Evolutionary conservation across 2,329 filamentous ascomycete genomes (phyloP), one percentile per base, ranked within the genome.

Genomic region (Didymella sp.): DNA sequence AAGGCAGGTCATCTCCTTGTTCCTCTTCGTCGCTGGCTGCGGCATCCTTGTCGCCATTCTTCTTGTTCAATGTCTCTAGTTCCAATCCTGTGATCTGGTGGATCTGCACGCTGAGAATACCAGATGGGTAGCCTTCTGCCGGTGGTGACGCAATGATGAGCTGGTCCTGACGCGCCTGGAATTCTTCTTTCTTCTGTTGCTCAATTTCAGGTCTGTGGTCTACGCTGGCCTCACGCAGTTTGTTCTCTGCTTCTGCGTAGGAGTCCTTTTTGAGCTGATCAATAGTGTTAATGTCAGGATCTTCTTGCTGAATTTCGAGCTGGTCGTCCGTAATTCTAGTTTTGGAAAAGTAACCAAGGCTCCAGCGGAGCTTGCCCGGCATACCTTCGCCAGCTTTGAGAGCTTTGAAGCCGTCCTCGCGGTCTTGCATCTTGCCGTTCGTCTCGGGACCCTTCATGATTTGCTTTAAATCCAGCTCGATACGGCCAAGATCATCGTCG

Each of bases 41-140:
- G 1, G 81, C 79, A 19, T 79, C 76, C 38, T 78, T 79, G 24
- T 81, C 78, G 11, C 77, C 75, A 35, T 82, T 71, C 25, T 72
- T 73, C 69, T 88, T 88, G 68, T 85, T 87, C 7, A 85, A 76
- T 11, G 79, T 79, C 58, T 87, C 82, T 3, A 89, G 74, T 62
- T 89, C 86, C 1, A 91, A 79, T 0, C 88, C 87, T 0, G 85
- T 89, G 48, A 91, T 89, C 62, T 91, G 88, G 68, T 91, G 89
- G 48, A 91, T 86, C 57, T 90, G 87, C 40, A 91, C 81, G 60
- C 86, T 86, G 28, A 92, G 81, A 15, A 92, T 82, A 2, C 89
- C 89, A 19, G 85, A 88, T 0, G 84, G 84, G 54, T 84, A 87
- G 0, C 84, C 81, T 2, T 83, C 72, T 3, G 85, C 83, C 0